Conservation (phyloP, 345 rosid species). For the Ceriops zippeliana region DNA sequence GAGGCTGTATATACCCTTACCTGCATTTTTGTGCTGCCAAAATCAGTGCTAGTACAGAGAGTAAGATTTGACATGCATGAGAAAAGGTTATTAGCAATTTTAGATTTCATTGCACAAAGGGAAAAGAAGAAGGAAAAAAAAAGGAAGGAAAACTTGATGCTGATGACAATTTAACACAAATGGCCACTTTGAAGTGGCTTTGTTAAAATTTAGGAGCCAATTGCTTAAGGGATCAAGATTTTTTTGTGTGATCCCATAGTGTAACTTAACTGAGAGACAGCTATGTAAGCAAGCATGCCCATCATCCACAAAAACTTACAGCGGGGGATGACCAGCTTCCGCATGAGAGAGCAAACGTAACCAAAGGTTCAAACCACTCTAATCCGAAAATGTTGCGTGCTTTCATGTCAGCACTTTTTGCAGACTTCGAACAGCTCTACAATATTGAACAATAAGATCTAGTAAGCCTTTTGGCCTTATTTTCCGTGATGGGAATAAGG, state of each 20-base stretch:
- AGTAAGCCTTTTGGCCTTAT: too few relatives aligned
- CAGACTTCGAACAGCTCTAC: constrained; percentile 67
- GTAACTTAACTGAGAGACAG: not conserved
- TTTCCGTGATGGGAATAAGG: not conserved
- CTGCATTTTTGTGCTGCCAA: constrained; percentile 29
- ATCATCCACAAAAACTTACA: constrained; percentile 44
- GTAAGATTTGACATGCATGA: too few relatives aligned
- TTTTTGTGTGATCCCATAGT: too few relatives aligned
- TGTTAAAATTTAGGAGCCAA: too few relatives aligned
- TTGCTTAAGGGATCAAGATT: too few relatives aligned
- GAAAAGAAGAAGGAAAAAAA: not conserved
- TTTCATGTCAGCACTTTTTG: constrained; percentile 67
- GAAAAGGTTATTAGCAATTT: too few relatives aligned
- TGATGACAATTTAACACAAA: not conserved
- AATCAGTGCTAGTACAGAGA: too few relatives aligned
- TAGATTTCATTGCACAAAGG: too few relatives aligned
- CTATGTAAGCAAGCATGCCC: not conserved
- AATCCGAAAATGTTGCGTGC: constrained; percentile 58
- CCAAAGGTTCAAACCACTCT: constrained; percentile 88
- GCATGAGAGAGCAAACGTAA: constrained; percentile 81
- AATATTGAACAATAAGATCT: not conserved
- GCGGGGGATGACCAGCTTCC: constrained; percentile 98
- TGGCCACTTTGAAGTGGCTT: too few relatives aligned
- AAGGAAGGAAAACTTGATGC: not conserved
- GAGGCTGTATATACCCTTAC: constrained; percentile 77